Conservation (phyloP, 2,329 filamentous ascomycete species). For the Colletotrichum nymphaeae region DNA sequence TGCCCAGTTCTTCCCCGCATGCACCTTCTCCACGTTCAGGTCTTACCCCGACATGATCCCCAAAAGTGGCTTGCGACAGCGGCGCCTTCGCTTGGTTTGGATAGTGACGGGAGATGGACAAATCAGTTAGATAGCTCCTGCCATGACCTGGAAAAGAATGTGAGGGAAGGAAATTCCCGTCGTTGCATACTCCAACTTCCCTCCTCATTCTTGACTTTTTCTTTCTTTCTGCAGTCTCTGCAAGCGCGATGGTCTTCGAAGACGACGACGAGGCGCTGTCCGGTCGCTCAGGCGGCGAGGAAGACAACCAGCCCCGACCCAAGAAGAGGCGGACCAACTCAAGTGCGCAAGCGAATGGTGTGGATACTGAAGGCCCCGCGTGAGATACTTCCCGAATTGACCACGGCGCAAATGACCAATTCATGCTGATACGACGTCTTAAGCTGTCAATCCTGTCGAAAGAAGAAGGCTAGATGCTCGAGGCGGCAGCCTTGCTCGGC, state of each 20-base stretch:
- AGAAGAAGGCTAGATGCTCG: slow-evolving; percentile 57
- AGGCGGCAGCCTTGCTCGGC: slow-evolving; percentile 55
- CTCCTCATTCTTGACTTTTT: not conserved
- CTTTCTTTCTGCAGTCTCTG: not conserved
- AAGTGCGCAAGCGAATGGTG: not conserved
- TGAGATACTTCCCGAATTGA: not conserved
- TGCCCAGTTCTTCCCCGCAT: slow-evolving; percentile 17
- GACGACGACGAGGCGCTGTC: slow-evolving; percentile 19
- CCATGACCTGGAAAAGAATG: not conserved
- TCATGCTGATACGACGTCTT: slow-evolving; percentile 1
- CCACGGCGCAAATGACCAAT: too few relatives aligned
- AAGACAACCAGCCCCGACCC: slow-evolving; percentile 8
- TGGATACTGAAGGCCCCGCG: slow-evolving; percentile 13
- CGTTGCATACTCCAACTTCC: not conserved
- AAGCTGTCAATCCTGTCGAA: slow-evolving; percentile 54
- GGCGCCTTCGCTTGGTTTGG: not conserved
- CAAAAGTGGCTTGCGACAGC: not conserved
- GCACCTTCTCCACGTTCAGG: slow-evolving; percentile 15
- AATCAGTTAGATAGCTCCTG: not conserved
- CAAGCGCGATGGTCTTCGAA: not conserved
- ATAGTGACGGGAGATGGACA: not conserved
- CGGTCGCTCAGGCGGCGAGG: slow-evolving; percentile 15
- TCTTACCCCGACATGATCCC: slow-evolving; percentile 4
- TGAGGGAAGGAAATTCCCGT: not conserved
- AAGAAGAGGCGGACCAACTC: slow-evolving; percentile 19